A percentile compares a stretch with the other conserved stretches of the same genome.
These are phyloP conservation scores for Avena eriantha DNA, from an alignment of 176 grass and related monocot species.

Conservation along the genomic window DNA sequence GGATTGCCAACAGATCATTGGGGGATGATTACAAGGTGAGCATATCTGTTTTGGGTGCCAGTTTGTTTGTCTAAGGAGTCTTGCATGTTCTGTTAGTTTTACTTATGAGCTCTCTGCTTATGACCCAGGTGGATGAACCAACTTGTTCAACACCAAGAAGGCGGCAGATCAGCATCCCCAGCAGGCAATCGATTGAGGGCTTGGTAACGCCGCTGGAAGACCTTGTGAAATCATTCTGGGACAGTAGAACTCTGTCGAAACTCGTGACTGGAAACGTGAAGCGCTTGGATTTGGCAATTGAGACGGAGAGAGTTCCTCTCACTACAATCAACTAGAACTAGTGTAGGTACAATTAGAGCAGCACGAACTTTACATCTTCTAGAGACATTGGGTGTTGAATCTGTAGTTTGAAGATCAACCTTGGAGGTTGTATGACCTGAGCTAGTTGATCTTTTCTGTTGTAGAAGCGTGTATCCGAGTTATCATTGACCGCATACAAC, in stretches of 20 bases:
- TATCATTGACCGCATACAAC: background rate
- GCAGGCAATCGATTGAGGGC: conserved; percentile 57
- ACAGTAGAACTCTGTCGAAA: conserved; percentile 48
- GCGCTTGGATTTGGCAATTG: conserved; percentile 38
- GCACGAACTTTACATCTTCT: conserved; percentile 28
- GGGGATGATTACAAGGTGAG: conserved; percentile 69
- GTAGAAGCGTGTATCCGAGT: background rate
- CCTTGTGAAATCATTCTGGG: conserved; percentile 68
- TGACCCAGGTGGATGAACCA: conserved; percentile 66
- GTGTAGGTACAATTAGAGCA: background rate
- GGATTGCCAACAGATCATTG: conserved; percentile 52
- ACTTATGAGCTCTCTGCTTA: background rate
- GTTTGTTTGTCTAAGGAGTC: background rate
- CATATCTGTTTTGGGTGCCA: background rate
- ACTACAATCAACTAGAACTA: conserved; percentile 63
- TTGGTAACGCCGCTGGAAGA: conserved; percentile 64
- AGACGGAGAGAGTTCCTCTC: conserved; percentile 64
- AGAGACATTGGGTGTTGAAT: background rate
- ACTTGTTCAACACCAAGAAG: conserved; percentile 69
- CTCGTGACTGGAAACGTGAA: conserved; percentile 56
- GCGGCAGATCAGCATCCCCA: conserved; percentile 56
- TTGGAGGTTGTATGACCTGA: conserved; percentile 12
- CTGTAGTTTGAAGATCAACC: conserved; percentile 21
- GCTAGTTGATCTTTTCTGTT: conserved; percentile 19
- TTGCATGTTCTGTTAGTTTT: background rate